Conservation (phyloP, 345 rosid genomes). For the Schrenkiella parvula region DNA sequence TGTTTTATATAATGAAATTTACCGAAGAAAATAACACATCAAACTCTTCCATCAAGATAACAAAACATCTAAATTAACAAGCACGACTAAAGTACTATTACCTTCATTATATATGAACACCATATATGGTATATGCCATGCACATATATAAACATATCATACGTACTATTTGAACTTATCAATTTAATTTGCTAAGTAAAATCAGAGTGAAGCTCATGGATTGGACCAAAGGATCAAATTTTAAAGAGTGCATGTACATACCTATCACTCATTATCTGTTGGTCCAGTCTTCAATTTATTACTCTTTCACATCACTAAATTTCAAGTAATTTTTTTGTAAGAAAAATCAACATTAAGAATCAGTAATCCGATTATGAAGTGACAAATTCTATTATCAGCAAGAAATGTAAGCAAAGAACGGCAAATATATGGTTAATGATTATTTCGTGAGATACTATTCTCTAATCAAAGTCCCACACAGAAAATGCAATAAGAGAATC, state of each 20-base stretch:
- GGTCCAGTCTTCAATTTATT: slow-evolving; percentile 14
- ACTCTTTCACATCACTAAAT: not conserved
- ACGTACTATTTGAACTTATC: not conserved
- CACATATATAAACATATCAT: not conserved
- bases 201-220: not conserved
- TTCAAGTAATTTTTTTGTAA: not conserved
- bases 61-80: not conserved
- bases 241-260: not conserved
- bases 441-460: slow-evolving; percentile 6
- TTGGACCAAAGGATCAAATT: slow-evolving; percentile 13
- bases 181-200: not conserved
- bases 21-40: not conserved
- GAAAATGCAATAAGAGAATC: slow-evolving; percentile 17
- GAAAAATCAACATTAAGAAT: not conserved
- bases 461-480: slow-evolving; percentile 15
- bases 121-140: not conserved
- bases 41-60: not conserved
- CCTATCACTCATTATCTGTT: slow-evolving; percentile 5
- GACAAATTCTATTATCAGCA: not conserved
- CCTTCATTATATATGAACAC: too few relatives aligned
- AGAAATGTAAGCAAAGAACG: not conserved
- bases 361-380: not conserved
- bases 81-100: not conserved
- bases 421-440: not conserved
- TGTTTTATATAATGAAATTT: not conserved